Evolutionary conservation across 371 early-diverging fungal species (phyloP), one percentile per base, ranked within the genome.

Genomic region (Lichtheimia corymbifera): DNA sequence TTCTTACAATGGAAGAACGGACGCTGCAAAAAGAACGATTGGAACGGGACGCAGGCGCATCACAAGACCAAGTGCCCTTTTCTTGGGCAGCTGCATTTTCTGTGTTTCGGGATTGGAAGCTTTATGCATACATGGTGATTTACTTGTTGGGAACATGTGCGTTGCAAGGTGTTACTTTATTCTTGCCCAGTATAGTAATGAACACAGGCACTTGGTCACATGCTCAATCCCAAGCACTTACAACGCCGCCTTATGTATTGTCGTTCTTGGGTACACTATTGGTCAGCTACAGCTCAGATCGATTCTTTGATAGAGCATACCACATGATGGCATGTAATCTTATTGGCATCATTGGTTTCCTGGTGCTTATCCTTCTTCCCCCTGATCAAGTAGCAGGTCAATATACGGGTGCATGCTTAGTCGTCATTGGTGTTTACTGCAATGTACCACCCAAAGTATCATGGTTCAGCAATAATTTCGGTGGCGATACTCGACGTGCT

Each of bases 1-100:
- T 82, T 65, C 65, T 90, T 24, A 84, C 76, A 11, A 53, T 68
- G 0, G 71, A 78, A 58, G 89, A 90, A 63, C 62, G 74, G 15
- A 70, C 66, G 6, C 59, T 82, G n/a, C 80, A 80, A 0, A 63
- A 67, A 0, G 47, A 62, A 40, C 71, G 88, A 24, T 65, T 88
- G 9, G 69, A 65, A 12, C 49, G 55, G 70, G 76, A 76, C 65
- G 76, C 76, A 49, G 72, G 72, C 27, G 69, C 58, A 20, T 61
- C 71, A 5, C 44, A 73, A 54, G 68, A 71, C 58, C 66, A 73
- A 53, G 35, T 35, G 1, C 71, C 76, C 3, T 77, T 71, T 69
- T 73, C 77, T 11, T 77, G 77, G 77, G 60, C 54, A 40, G 71
- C 70, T 51, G 73, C 64, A 1, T 28, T 18, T 15, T 73, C 73